A percentile compares a stretch with the other conserved stretches of the same genome.
Conservation (phyloP, 2,329 filamentous ascomycete species). For the Curvularia eragrostidis region DNA sequence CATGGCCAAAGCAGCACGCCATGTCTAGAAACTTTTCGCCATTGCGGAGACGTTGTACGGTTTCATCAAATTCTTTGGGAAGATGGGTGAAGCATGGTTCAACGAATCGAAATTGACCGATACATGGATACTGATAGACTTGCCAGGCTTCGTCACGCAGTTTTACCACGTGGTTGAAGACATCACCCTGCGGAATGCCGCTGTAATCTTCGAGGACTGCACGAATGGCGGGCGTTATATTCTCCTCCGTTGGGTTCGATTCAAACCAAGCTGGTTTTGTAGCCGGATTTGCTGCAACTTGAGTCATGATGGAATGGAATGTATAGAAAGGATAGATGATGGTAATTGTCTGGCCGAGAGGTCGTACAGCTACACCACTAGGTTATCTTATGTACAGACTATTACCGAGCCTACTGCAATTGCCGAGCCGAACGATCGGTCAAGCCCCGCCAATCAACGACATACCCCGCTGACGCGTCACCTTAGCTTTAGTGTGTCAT, state of each 20-base stretch:
- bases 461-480: not conserved
- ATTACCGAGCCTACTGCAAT: not conserved
- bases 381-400: not conserved
- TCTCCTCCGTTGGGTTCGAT: slow-evolving; percentile 28
- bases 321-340: not conserved
- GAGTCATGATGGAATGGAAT: slow-evolving; percentile 7
- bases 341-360: not conserved
- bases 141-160: slow-evolving; percentile 38
- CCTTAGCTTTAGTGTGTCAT: not conserved
- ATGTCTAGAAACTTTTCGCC: slow-evolving; percentile 50
- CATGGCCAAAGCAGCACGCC: slow-evolving; percentile 56
- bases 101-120: slow-evolving; percentile 44
- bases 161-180: slow-evolving; percentile 41
- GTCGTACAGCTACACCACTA: not conserved
- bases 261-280: slow-evolving; percentile 35
- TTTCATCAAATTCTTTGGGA: slow-evolving; percentile 30
- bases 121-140: slow-evolving; percentile 42
- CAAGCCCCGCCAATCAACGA: not conserved
- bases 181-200: slow-evolving; percentile 40
- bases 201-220: slow-evolving; percentile 48
- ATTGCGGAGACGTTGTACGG: slow-evolving; percentile 34
- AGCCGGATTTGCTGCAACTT: not conserved
- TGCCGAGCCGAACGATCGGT: not conserved
- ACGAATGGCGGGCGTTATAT: slow-evolving; percentile 36
- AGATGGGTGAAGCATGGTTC: slow-evolving; percentile 33